Base-by-base conservation (phyloP, 768 basidiomycete species). In the Lyophyllum decastes region DNA sequence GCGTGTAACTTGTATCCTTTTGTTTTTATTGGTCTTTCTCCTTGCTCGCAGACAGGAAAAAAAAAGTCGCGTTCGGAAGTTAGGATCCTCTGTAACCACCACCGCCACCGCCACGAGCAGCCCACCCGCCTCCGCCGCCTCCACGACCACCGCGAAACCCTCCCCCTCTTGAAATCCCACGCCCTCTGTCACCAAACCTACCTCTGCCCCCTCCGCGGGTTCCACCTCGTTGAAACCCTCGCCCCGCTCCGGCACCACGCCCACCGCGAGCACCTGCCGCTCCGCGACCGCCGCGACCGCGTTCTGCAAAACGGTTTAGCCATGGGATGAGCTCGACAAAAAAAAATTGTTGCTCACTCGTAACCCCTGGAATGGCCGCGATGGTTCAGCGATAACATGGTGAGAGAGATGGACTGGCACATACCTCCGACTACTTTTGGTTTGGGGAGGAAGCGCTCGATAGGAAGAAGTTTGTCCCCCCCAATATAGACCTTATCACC, bases 401-500 rank as follows among this genome's bases (percentile, higher is more conserved):
- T 44, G 50, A 54, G 52, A 41, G 19, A 64, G 41, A 57, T 17
- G 49, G 58, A 34, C 57, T 52, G 26, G 62, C 25, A 71, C 78
- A 53, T 64, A 79, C 82, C 90, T 73, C 90, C 92, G 57, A 74
- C 80, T 19, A 81, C 78, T 79, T 97, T 98, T 52, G 96, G 95
- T 77, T 94, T 98, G 8, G 97, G 97, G 60, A 99, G 78, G 78
- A 99, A 99, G 63, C 97, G 80, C 61, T 99, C 97, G 53, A 98
- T 88, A 8, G 97, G 96, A 40, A 99, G 79, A 52, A 98, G 84
- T 75, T 98, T 98, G 78, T 99, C 97, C n/a, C 89, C 89, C 40
- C 87, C 92, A 68, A 99, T 98, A 73, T 92, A 99, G 44, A 99
- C 92, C 71, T 96, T 98, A 78, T 99, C 97, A 45, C 97, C 97